Evolutionary conservation across 495 filamentous ascomycete genomes (phyloP).

Genomic region (Chaetomium cochliodes): DNA sequence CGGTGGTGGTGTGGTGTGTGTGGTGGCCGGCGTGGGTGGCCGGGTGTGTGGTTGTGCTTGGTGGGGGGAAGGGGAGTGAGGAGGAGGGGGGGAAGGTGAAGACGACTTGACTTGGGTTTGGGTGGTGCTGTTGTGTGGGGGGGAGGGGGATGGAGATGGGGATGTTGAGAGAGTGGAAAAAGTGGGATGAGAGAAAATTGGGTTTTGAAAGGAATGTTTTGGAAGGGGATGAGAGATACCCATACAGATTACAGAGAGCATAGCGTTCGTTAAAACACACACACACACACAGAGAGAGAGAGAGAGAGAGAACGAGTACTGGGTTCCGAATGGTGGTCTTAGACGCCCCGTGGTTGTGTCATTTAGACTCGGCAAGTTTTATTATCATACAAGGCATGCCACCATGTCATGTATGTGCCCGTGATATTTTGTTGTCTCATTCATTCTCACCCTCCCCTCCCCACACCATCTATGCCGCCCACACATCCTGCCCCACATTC

Average conservation of each 20-base stretch:
- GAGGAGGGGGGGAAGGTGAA: slow-evolving; percentile 33
- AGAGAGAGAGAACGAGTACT: too few relatives aligned
- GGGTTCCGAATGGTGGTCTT: too few relatives aligned
- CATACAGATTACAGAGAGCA: not conserved
- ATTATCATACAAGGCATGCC: slow-evolving; percentile 12
- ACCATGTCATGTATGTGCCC: not conserved
- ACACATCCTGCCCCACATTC: slow-evolving; percentile 80
- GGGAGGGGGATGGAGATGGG: too few relatives aligned
- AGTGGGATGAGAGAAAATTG: too few relatives aligned
- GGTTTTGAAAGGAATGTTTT: not conserved
- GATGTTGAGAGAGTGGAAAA: too few relatives aligned
- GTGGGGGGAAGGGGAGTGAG: slow-evolving; percentile 37
- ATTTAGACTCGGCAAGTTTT: slow-evolving; percentile 15
- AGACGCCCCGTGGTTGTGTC: not conserved
- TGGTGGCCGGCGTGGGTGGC: slow-evolving; percentile 98
- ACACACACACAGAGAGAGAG: too few relatives aligned
- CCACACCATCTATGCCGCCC: slow-evolving; percentile 66
- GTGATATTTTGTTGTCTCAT: not conserved
- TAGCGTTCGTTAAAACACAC: too few relatives aligned
- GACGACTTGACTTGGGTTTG: slow-evolving; percentile 13
- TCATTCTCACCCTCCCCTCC: not conserved
- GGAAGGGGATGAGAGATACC: not conserved
- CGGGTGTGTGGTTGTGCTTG: slow-evolving; percentile 49
- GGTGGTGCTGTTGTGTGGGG: not conserved
- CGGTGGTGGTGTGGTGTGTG: slow-evolving; percentile 90